Base-by-base conservation (phyloP, 73 alveolate genomes). In the Uronychia binucleata region DNA sequence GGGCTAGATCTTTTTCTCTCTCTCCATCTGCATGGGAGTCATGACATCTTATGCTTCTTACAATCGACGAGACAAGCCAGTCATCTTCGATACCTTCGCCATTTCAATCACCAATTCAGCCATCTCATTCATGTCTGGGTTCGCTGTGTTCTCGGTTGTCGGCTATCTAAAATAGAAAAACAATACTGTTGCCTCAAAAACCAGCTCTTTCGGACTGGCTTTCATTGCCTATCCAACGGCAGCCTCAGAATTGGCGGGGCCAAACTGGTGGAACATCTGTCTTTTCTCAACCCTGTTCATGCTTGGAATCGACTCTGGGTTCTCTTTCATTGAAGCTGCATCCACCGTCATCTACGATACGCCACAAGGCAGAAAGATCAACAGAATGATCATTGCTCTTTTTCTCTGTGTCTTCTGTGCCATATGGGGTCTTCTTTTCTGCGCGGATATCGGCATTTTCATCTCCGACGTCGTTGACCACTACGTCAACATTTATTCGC, bases 331-430 rank as follows among this genome's bases (percentile, higher is more conserved):
- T n/a, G 88, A 81, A 30, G 74, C 82, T 0, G 74, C 33, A 11
- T 30, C 88, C 14, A 81, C 88, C 1, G 78, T 81, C 74, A 30
- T 81, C 31, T 60, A 31, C 58, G 88, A 81, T 67, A 59, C 88
- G 8, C 80, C 80, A 19, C 1, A 30, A 28, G 88, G 88, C 1
- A 13, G 28, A 8, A 1, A 81, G 30, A 11, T 60, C 26, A 58
- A 31, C 1, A 81, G 88, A 31, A 59, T 31, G 81, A 26, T 81
- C 1, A 67, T 81, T 13, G 82, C 82, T 5, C 11, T 25, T 1
- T 8, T 32, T 28, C 31, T 81, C 13, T 58, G 81, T 26, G 8
- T 31, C 1, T 19, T 60, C 1, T 75, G 88, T 14, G 26, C 57
- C 29, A 25, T 81, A 28, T 28, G 25, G 67, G 29, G 59, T 26